Conservation (phyloP, 306 rosid genomes). For the Lotus japonicus region DNA sequence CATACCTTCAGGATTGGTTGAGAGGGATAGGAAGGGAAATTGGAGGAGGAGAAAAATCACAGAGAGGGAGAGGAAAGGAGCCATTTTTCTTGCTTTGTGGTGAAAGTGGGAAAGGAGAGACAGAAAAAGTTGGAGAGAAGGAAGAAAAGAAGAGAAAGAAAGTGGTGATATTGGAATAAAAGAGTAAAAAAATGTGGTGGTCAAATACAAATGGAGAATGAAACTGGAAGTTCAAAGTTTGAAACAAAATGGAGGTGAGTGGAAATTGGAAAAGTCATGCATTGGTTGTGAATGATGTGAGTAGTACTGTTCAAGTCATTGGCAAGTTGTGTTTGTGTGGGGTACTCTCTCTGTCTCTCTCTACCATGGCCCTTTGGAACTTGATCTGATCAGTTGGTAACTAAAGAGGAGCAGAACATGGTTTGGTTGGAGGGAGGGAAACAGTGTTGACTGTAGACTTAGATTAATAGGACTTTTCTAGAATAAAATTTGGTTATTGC, state of each 20-base stretch:
- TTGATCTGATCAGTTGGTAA: too few relatives aligned
- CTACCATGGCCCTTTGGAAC: too few relatives aligned
- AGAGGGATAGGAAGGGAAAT: constrained; percentile 22
- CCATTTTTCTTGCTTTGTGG: constrained; percentile 16
- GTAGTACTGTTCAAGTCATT: too few relatives aligned
- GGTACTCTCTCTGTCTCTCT: too few relatives aligned
- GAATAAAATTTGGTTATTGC: too few relatives aligned
- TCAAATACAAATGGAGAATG: not conserved
- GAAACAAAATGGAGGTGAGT: not conserved
- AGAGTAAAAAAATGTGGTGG: not conserved
- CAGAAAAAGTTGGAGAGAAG: not conserved
- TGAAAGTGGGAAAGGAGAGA: not conserved
- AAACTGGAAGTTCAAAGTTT: not conserved
- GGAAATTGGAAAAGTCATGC: constrained; percentile 22
- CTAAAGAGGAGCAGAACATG: not conserved
- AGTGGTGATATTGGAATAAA: not conserved
- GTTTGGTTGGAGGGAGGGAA: not conserved
- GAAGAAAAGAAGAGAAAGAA: not conserved
- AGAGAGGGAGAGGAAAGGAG: constrained; percentile 20
- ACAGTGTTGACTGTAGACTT: not conserved
- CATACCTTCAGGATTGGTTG: constrained; percentile 42
- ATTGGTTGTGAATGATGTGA: not conserved
- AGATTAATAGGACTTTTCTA: not conserved
- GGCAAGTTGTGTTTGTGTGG: too few relatives aligned
- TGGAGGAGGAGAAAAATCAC: constrained; percentile 25